These are phyloP conservation scores for Pseudopediastrum boryanum DNA, from an alignment of 139 green algal genomes.

Conservation along the genomic window DNA sequence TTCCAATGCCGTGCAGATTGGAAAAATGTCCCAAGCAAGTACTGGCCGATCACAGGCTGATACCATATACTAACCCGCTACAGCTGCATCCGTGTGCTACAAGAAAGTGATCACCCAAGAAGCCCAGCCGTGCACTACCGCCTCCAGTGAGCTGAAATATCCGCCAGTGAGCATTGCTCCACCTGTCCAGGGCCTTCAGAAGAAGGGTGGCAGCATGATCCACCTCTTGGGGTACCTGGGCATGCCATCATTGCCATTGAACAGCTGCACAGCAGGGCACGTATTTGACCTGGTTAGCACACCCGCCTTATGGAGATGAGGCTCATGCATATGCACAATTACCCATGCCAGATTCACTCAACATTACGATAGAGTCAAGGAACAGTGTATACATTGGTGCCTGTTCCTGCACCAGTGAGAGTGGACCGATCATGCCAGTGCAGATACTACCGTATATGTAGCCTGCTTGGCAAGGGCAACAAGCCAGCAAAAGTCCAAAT, in stretches of 20 bases:
- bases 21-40: too few relatives aligned
- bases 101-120: too few relatives aligned
- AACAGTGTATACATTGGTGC: background rate
- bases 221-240: slow-evolving; percentile 90
- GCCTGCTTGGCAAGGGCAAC: too few relatives aligned
- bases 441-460: background rate
- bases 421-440: background rate
- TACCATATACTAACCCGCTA: too few relatives aligned
- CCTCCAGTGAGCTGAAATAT: too few relatives aligned
- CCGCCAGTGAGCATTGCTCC: background rate
- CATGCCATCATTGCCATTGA: slow-evolving; percentile 92
- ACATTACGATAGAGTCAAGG: too few relatives aligned
- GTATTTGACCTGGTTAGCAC: background rate
- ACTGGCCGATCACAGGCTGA: too few relatives aligned
- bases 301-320: background rate
- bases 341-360: too few relatives aligned
- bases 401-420: background rate
- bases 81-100: too few relatives aligned
- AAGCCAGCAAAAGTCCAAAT: too few relatives aligned
- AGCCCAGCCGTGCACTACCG: too few relatives aligned
- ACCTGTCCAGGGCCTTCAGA: slow-evolving; percentile 46
- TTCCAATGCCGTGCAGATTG: too few relatives aligned
- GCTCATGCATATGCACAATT: background rate
- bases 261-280: slow-evolving; percentile 65
- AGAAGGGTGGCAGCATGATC: slow-evolving; percentile 93